Conservation (phyloP, 2,329 filamentous ascomycete genomes). For the Xylariomycetidae sp. region DNA sequence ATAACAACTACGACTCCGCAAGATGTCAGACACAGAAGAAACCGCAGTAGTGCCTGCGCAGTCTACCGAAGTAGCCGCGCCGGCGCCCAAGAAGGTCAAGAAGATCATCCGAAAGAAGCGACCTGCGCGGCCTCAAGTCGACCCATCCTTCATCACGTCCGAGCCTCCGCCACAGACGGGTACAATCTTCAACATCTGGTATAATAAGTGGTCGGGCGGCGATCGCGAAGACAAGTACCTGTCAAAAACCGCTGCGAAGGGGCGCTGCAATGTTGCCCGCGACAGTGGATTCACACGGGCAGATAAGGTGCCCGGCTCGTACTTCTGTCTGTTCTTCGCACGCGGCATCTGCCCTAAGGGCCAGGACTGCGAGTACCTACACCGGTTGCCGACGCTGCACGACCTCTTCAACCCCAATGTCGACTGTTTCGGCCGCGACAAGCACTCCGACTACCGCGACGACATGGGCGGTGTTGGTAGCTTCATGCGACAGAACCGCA, state of each 20-base stretch:
- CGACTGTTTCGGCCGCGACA: slow-evolving; percentile 92
- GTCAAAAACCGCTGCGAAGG: slow-evolving; percentile 73
- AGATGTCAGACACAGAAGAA: slow-evolving; percentile 28
- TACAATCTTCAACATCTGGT: slow-evolving; percentile 94
- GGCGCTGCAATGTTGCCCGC: slow-evolving; percentile 77
- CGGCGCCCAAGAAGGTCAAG: slow-evolving; percentile 63
- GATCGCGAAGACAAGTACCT: slow-evolving; percentile 90
- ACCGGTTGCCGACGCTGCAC: slow-evolving; percentile 77
- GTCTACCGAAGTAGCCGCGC: slow-evolving; percentile 38
- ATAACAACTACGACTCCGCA: slow-evolving; percentile 1
- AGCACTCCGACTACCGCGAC: slow-evolving; percentile 86
- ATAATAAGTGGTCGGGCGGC: slow-evolving; percentile 96
- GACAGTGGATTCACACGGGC: slow-evolving; percentile 76
- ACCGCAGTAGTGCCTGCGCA: slow-evolving; percentile 20
- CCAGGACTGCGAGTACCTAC: slow-evolving; percentile 88
- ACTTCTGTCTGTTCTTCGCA: slow-evolving; percentile 90
- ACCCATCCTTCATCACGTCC: slow-evolving; percentile 73
- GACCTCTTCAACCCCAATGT: slow-evolving; percentile 92
- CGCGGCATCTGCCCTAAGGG: slow-evolving; percentile 79
- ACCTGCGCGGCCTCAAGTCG: slow-evolving; percentile 85
- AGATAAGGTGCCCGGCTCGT: slow-evolving; percentile 70
- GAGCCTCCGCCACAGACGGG: slow-evolving; percentile 89
- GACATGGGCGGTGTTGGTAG: slow-evolving; percentile 97
- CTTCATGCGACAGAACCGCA: slow-evolving; percentile 90
- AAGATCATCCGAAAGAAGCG: slow-evolving; percentile 85